Evolutionary conservation across 2,329 filamentous ascomycete genomes (phyloP), one percentile per base, ranked within the genome.

Genomic region (Fusarium agapanthi): DNA sequence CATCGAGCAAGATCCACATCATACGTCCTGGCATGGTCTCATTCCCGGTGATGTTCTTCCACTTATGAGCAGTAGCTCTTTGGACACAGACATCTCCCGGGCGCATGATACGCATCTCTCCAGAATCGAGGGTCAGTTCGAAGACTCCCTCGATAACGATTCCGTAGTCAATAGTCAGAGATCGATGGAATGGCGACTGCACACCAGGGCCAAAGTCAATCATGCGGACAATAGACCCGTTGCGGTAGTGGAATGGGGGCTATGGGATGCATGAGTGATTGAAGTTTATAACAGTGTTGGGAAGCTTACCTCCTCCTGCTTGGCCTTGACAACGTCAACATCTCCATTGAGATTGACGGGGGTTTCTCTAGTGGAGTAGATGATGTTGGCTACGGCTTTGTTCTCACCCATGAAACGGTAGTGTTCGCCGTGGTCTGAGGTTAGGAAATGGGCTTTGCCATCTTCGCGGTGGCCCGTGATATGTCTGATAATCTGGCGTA

Each of bases 201-300:
- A 37, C 32, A 3, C 32, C 48, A 26, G 48, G 32, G 2, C 32
- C 48, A 37, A 51, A 51, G 18, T 51, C 48, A 7, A 51, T 51
- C 48, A 51, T 51, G 5, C 32, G 32, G 5, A 37, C 32, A 1
- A 51, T 37, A 15, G 48, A 51, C n/a, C 48, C 48, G 13, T 26
- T 37, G 5, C 14, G n/a, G 13, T 37, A 51, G 18, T 35, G 48
- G 18, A 51, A 51, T 6, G 48, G 48, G 26, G 48, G 48, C 48
- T 51, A 26, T 14, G n/a, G 6, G 3, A 24, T 18, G 5, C 8
- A 14, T 34, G 8, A 50, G 47, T 24, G 30, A 15, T 11, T 3
- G 0, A 34, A 20, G 12, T 5, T 34, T 14, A 5, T 15, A 15
- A 20, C 2, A 3, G 8, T 4, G 1, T 24, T 2, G 6, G 12